Conservation (phyloP, 805 yeast genomes). For the Cyberlindnera saturnus region DNA sequence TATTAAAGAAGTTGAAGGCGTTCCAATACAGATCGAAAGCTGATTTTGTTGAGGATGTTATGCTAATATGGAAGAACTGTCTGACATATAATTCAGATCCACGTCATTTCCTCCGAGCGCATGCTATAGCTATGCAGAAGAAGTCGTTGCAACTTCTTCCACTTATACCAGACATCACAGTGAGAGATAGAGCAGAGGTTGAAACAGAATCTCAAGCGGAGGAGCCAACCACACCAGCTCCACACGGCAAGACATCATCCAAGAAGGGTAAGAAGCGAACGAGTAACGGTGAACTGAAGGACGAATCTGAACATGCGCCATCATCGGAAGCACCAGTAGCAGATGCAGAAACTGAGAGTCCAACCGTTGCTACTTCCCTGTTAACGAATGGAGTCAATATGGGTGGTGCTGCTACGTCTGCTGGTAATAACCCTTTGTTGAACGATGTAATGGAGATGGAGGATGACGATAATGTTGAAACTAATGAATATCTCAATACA, state of each 20-base stretch:
- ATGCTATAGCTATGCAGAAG: constrained; percentile 95
- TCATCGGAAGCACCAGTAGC: constrained; percentile 3
- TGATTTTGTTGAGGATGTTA: constrained; percentile 90
- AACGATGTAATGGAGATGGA: constrained; percentile 9
- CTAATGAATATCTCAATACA: constrained; percentile 37
- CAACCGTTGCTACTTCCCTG: background rate
- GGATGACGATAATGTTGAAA: constrained; percentile 32
- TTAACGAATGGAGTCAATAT: background rate
- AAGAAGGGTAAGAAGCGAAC: constrained; percentile 36
- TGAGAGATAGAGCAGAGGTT: constrained; percentile 66
- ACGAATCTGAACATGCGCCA: constrained; percentile 11
- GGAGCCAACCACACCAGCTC: constrained; percentile 17
- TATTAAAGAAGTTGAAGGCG: constrained; percentile 78
- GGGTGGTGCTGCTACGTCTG: constrained; percentile 2
- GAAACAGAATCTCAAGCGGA: constrained; percentile 39
- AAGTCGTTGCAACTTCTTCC: constrained; percentile 72
- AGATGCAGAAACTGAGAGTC: background rate
- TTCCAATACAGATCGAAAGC: constrained; percentile 79
- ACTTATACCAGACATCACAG: constrained; percentile 80
- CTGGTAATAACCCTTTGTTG: background rate
- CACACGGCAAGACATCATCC: constrained; percentile 27
- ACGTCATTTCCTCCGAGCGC: constrained; percentile 80
- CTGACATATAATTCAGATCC: constrained; percentile 92
- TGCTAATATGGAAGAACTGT: constrained; percentile 95
- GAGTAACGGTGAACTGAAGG: constrained; percentile 30